Base-by-base conservation (phyloP, 148 eudicot species). In the Persicaria maculosa region DNA sequence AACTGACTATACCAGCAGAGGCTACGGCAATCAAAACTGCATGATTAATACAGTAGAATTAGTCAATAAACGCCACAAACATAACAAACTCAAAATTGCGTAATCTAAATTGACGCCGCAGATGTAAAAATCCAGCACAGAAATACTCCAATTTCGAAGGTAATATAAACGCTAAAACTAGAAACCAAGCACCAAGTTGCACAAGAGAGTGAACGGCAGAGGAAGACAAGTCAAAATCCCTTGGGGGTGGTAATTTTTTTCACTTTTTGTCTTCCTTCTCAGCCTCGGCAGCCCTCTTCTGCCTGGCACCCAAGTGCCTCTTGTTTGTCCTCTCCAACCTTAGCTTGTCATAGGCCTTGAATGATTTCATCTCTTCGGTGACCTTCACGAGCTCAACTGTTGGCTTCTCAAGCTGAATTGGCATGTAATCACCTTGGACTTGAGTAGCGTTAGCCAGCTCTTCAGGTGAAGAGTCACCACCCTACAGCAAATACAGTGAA, bases 371-470 rank as follows among this genome's bases (percentile, higher is more conserved):
- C 62, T 85, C 90, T 0, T 76, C 62, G 0, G 90, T 85, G 25
- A 87, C 77, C 83, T 85, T 85, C 2, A 83, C 86, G 75, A 81
- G 81, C 75, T 84, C 83, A 50, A 79, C 84, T 5, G 84, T 40
- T 9, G 84, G 85, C 77, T 79, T 85, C 82, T 86, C 88, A 48
- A 79, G 75, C 0, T 68, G 80, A 69, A 87, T 81, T 36, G 90
- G 88, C 83, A 85, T 52, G 82, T 75, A 76, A 25, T 74, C 15
- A 69, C 89, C 87, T 53, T 74, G 75, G 64, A 85, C 89, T 78
- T 88, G 92, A 50, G 89, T 88, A 20, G 92, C 89, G 5, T 84
- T 86, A 6, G 92, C 88, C 85, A 88, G 61, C 80, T 87, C 89
- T 82, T 85, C 83, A 10, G 86, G 77, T 36, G 86, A 70, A 74